Evolutionary conservation across 306 rosid genomes (phyloP), one percentile per base, ranked within the genome.

Genomic region (Canavalia gladiata): DNA sequence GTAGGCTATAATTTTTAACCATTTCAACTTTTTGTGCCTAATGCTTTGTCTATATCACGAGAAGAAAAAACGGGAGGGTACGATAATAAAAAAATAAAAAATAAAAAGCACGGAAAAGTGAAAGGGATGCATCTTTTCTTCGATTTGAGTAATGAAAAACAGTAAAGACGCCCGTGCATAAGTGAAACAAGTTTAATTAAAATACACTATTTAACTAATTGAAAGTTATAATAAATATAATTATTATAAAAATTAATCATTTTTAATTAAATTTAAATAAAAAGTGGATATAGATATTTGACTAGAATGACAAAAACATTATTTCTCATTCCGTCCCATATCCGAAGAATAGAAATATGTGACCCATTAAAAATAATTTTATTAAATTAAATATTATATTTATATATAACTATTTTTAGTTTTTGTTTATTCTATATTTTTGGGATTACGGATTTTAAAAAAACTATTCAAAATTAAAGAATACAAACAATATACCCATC

Each of bases 1-100:
- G 46, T 49, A 2, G 56, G 5, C 60, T 52, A 13, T 41, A 58
- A 30, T 37, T 30, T 69, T 76, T 76, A 70, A 60, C 77, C 72
- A 6, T 68, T 60, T 43, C 29, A 62, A 56, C 85, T 75, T 74
- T 68, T 12, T 82, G 13, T 65, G 71, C 7, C 50, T 42, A 37
- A 39, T 64, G 29, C 6, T 37, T 34, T 35, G 5, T 62, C 4
- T 60, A 1, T 35, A 37, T 3, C 7, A 28, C 4, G 13, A 1
- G 25, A 8, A 25, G n/a, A 2, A 50, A 50, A 67, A n/a, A 41
- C 25, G 41, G 41, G 4, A 12, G 18, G 54, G 4, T 41, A 4
- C 52, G 5, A 41, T 42, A 28, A 18, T 18, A 18, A 18, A 66
- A 6, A 1, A 5, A 4, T 37, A 12, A 12, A 13, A 12, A 62